Conservation (phyloP, 768 basidiomycete genomes). For the Pleurotus tuber-regium region DNA sequence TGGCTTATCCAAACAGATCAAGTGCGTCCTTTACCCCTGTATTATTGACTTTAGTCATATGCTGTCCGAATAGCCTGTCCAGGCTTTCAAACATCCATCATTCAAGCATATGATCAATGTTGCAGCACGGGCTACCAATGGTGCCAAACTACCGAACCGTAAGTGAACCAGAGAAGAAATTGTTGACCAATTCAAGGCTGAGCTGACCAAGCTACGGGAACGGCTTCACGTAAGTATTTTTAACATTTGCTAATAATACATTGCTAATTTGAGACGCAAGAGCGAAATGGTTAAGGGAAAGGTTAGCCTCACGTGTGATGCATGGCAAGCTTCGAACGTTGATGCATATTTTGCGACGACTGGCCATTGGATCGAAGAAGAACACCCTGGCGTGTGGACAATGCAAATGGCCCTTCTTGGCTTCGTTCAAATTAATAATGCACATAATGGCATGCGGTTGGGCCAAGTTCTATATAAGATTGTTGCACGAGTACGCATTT, state of each 20-base stretch:
- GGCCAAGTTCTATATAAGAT: slow-evolving; percentile 38
- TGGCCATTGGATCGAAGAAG: slow-evolving; percentile 37
- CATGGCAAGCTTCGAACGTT: slow-evolving; percentile 35
- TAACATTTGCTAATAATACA: not conserved
- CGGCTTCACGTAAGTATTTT: not conserved
- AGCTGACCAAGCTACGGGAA: not conserved
- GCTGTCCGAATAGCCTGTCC: slow-evolving; percentile 31
- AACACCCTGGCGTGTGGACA: slow-evolving; percentile 20
- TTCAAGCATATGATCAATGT: slow-evolving; percentile 35
- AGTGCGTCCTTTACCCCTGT: no score
- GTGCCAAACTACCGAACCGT: slow-evolving; percentile 32
- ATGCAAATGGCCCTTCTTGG: slow-evolving; percentile 29
- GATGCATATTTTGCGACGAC: slow-evolving; percentile 39
- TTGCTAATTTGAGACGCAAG: not conserved
- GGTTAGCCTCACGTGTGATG: slow-evolving; percentile 34
- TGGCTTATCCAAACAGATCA: no score
- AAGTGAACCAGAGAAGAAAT: slow-evolving; percentile 25
- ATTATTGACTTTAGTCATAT: no score
- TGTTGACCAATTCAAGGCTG: slow-evolving; percentile 23
- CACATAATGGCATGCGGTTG: slow-evolving; percentile 32
- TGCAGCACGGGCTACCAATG: slow-evolving; percentile 33
- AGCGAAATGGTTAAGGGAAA: slow-evolving; percentile 6
- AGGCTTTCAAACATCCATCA: slow-evolving; percentile 31
- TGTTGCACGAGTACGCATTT: slow-evolving; percentile 20
- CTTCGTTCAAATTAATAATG: slow-evolving; percentile 30